These are phyloP conservation scores for Calvatia gigantea DNA, from an alignment of 768 basidiomycete species.

Conservation along the genomic window DNA sequence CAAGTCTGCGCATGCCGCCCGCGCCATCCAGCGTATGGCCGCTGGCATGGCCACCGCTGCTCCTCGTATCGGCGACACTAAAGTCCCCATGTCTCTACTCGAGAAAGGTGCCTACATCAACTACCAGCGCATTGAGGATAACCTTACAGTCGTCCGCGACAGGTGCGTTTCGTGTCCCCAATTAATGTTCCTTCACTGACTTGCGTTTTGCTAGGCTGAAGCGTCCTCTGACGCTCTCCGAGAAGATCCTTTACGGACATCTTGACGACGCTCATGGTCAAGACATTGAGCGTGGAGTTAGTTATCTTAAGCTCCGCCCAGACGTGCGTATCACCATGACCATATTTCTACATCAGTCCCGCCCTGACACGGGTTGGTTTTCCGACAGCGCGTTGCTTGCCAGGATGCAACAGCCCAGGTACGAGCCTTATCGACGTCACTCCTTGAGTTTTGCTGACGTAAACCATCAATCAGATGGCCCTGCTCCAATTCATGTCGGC, in stretches of 20 bases:
- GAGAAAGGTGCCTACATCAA: slow-evolving; percentile 85
- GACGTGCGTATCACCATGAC: slow-evolving; percentile 62
- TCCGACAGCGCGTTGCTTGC: slow-evolving; percentile 74
- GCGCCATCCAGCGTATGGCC: slow-evolving; percentile 48
- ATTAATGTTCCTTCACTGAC: background rate
- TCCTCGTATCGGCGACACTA: slow-evolving; percentile 82
- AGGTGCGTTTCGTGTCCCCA: slow-evolving; percentile 44
- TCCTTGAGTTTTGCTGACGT: slow-evolving; percentile 24
- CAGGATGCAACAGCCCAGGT: slow-evolving; percentile 91
- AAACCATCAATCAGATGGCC: slow-evolving; percentile 73
- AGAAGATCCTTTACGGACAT: slow-evolving; percentile 98
- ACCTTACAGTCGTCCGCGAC: slow-evolving; percentile 81
- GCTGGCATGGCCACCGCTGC: slow-evolving; percentile 81
- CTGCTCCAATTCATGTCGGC: slow-evolving; percentile 99
- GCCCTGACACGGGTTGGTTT: slow-evolving; percentile 6
- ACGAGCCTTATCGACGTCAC: slow-evolving; percentile 19
- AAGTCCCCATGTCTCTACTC: slow-evolving; percentile 84
- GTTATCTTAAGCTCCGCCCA: slow-evolving; percentile 96
- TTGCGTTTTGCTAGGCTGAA: slow-evolving; percentile 53
- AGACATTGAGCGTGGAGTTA: slow-evolving; percentile 86
- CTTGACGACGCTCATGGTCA: slow-evolving; percentile 91
- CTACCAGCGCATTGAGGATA: slow-evolving; percentile 98
- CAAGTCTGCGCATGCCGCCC: slow-evolving; percentile 50
- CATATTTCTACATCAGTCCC: background rate
- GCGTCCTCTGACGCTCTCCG: slow-evolving; percentile 89